These are phyloP conservation scores for Sphaceloma murrayae DNA, from an alignment of 2,329 filamentous ascomycete species.

Conservation along the genomic window DNA sequence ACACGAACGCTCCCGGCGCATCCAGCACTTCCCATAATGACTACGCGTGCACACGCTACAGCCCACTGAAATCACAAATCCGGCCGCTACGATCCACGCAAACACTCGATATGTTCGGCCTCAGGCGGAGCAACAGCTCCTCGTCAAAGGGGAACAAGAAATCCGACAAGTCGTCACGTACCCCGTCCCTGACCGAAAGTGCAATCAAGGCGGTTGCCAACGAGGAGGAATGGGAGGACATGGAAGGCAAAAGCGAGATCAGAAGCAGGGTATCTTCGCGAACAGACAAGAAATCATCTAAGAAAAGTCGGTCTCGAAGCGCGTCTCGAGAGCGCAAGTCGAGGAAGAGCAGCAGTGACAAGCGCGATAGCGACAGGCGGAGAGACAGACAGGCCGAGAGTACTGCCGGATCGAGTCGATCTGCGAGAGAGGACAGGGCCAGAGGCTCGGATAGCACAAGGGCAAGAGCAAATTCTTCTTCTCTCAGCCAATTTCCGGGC, in stretches of 20 bases:
- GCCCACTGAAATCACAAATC: neutral
- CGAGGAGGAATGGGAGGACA: conserved; percentile 25
- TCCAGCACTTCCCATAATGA: neutral
- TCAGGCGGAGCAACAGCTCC: conserved; percentile 24
- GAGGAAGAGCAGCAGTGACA: conserved; percentile 18
- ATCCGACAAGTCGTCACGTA: conserved; percentile 2
- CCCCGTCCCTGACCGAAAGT: conserved; percentile 28
- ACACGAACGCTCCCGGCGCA: neutral
- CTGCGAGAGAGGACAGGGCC: conserved; percentile 19
- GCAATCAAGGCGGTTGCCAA: conserved; percentile 27
- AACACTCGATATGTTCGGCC: conserved; percentile 17
- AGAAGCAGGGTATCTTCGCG: conserved; percentile 23
- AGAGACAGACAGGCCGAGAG: conserved; percentile 17
- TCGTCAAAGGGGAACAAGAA: conserved; percentile 23
- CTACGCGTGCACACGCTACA: neutral
- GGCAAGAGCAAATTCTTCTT: conserved; percentile 17
- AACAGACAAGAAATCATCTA: conserved; percentile 20
- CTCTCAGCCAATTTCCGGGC: conserved; percentile 27
- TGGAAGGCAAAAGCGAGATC: conserved; percentile 24
- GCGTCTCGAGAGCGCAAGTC: conserved; percentile 23
- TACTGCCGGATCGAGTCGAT: neutral
- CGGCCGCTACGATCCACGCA: neutral
- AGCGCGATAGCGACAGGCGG: conserved; percentile 1
- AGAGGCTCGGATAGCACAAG: conserved; percentile 18
- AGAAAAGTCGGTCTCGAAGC: conserved; percentile 27